Conservation (phyloP, 139 green algal genomes). For the Volvox reticuliferus region DNA sequence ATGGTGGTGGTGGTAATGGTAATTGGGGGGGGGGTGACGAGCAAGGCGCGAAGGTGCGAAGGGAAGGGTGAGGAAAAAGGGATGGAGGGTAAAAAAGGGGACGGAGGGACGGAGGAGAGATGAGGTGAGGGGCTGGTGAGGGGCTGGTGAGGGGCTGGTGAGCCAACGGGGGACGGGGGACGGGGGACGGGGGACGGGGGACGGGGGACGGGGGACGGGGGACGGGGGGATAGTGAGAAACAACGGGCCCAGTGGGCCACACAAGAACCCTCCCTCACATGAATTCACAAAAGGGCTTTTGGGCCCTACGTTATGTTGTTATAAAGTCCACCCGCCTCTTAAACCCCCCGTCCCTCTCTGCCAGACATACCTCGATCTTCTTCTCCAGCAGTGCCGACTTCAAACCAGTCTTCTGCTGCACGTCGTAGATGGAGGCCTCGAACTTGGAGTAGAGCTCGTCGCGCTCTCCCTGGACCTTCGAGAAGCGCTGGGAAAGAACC, state of each 20-base stretch:
- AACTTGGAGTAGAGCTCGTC: slow-evolving; percentile 86
- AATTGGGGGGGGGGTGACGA: background rate
- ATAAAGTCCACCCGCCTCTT: background rate
- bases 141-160: background rate
- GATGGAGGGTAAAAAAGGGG: background rate
- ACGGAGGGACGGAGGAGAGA: background rate
- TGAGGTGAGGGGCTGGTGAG: background rate
- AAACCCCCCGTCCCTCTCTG: background rate
- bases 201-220: no score
- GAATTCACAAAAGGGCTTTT: no score
- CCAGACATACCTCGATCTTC: slow-evolving; percentile 49
- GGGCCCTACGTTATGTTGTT: background rate
- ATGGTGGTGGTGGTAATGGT: background rate
- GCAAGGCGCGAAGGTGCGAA: background rate
- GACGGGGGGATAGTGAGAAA: no score
- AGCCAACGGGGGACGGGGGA: no score
- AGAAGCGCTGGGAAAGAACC: slow-evolving; percentile 83
- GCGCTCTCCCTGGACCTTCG: slow-evolving; percentile 75
- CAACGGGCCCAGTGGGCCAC: no score
- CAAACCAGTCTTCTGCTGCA: slow-evolving; percentile 83
- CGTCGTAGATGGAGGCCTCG: slow-evolving; percentile 82
- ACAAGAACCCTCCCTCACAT: no score
- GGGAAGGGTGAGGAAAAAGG: background rate
- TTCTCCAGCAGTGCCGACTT: slow-evolving; percentile 76
- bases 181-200: no score